A percentile compares a stretch with the other conserved stretches of the same genome.
Conservation (phyloP, 2,329 filamentous ascomycete genomes). For the Colletotrichum liaoningense region DNA sequence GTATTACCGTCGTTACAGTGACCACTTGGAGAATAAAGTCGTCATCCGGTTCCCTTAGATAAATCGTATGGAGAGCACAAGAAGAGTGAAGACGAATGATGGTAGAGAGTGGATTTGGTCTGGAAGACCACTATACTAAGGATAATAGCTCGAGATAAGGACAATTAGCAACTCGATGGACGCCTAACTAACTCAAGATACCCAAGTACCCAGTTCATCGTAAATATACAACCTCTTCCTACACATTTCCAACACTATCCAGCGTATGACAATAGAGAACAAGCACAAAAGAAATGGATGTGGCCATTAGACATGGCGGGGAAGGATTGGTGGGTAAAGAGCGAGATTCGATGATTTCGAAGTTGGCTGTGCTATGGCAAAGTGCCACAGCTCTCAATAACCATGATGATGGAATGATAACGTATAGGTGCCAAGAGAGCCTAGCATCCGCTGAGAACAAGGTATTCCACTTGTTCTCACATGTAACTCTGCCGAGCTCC, state of each 20-base stretch:
- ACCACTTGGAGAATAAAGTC: too few relatives aligned
- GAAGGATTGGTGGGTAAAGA: background rate
- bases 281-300: background rate
- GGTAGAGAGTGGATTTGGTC: too few relatives aligned
- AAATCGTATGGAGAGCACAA: too few relatives aligned
- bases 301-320: background rate
- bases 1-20: too few relatives aligned
- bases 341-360: background rate
- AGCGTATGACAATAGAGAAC: background rate
- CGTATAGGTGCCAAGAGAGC: background rate
- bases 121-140: too few relatives aligned
- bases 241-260: background rate
- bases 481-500: conserved; percentile 58
- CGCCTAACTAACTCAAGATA: too few relatives aligned
- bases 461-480: conserved; percentile 54
- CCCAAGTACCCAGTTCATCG: background rate
- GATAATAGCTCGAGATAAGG: too few relatives aligned
- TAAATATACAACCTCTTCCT: background rate
- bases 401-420: background rate
- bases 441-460: background rate
- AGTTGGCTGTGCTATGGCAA: background rate
- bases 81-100: too few relatives aligned
- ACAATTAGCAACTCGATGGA: too few relatives aligned
- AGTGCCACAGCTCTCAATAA: background rate
- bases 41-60: too few relatives aligned